These are phyloP conservation scores for Trypanosomatidae sp. DNA, from an alignment of 208 protist genomes.

Conservation along the genomic window DNA sequence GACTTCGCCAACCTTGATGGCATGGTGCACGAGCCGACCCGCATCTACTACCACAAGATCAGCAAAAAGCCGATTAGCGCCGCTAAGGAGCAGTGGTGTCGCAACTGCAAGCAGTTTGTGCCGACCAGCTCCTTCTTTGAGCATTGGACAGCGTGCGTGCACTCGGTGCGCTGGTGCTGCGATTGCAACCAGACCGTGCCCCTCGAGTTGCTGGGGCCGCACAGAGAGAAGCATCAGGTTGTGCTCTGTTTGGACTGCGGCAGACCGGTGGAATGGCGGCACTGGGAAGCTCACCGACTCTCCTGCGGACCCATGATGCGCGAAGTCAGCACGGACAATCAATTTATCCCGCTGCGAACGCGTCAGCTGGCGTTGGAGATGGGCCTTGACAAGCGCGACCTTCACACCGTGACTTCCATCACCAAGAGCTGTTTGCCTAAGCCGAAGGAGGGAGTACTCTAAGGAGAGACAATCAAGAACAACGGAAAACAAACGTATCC, in stretches of 20 bases:
- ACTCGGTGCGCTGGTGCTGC: constrained; percentile 81
- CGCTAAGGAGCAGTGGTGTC: constrained; percentile 82
- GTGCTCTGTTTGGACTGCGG: constrained; percentile 91
- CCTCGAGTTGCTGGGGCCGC: constrained; percentile 75
- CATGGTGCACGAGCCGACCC: constrained; percentile 90
- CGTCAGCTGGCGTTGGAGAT: constrained; percentile 84
- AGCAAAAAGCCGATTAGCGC: constrained; percentile 38
- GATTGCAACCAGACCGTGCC: constrained; percentile 82
- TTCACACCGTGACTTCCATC: constrained; percentile 82
- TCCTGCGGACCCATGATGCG: constrained; percentile 88
- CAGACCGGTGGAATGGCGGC: constrained; percentile 83
- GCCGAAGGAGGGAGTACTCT: constrained; percentile 21
- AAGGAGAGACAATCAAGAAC: not conserved
- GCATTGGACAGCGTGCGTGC: constrained; percentile 80
- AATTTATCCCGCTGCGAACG: constrained; percentile 85
- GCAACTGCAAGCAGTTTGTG: constrained; percentile 90
- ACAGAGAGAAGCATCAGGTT: constrained; percentile 90
- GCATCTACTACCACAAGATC: constrained; percentile 87
- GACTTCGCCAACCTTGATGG: constrained; percentile 80
- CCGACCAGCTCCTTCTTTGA: constrained; percentile 57
- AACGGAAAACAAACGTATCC: not conserved
- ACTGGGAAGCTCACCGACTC: constrained; percentile 88
- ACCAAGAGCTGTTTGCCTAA: constrained; percentile 57
- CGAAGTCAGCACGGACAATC: constrained; percentile 87
- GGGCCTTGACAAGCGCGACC: constrained; percentile 85